Base-by-base conservation (phyloP, 768 basidiomycete genomes). In the Psilocybe cyanescens region DNA sequence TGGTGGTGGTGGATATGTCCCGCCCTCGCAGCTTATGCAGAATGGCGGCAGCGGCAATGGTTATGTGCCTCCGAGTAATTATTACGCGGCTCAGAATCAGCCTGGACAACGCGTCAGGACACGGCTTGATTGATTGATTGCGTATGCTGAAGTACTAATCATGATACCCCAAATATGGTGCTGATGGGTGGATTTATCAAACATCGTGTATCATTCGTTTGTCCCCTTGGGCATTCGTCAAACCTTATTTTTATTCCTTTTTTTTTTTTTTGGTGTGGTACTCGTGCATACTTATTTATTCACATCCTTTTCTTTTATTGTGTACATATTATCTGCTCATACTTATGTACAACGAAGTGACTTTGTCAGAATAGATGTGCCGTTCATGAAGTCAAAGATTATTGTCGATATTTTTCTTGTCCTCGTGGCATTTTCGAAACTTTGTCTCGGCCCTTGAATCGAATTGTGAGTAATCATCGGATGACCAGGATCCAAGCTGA, bases 21-120 rank as follows among this genome's bases (percentile, higher is more conserved):
- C 57, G 35, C 57, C 56, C 12, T 57, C 56, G 29, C 56, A 57
- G 45, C 56, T 57, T 17, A 8, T 57, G 56, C 41, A 44, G 11
- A 12, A 44, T 44, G 4, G 14, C 41, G 41, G 5, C n/a, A n/a
- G n/a, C 5, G 8, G 14, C 14, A 44, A 44, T 28, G 8, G 47
- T 11, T 9, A 16, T 46, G 0, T 2, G 45, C 45, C 45, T 46
- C 45, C 45, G 45, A 24, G 19, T 49, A 11, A 28, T 4, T 30
- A 24, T 28, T 30, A 49, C 7, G 8, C 47, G 17, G 47, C 17
- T 4, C 17, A 49, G 19, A 49, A 30, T 7, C 17, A 49, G 19
- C 19, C 19, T 19, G 28, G 47, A 24, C 7, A 49, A 49, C 47
- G 47, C 28, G 47, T 28, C n/a, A 24, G 47, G 17, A 30, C 28